A percentile compares a stretch with the other conserved stretches of the same genome.
These are phyloP conservation scores for Amanita exitialis DNA, from an alignment of 768 basidiomycete species.

Conservation along the genomic window DNA sequence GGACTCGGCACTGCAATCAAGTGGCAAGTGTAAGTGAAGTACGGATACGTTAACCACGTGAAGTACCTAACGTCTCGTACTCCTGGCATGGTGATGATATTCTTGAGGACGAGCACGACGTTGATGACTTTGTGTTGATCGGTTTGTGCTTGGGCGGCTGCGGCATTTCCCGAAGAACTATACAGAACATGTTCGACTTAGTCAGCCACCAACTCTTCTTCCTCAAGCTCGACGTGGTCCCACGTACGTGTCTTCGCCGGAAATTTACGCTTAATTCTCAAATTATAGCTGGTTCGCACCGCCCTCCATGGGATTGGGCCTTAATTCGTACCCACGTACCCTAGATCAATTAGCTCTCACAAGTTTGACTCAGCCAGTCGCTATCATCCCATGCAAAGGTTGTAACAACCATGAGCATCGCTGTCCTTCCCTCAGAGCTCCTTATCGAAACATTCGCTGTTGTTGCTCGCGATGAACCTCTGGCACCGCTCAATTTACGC, in stretches of 20 bases:
- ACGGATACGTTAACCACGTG: background rate
- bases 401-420: background rate
- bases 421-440: constrained; percentile 46
- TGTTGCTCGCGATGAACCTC: constrained; percentile 30
- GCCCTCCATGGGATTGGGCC: background rate
- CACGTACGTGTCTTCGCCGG: no score
- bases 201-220: background rate
- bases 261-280: no score
- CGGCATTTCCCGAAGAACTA: constrained; percentile 31
- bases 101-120: constrained; percentile 40
- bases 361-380: background rate
- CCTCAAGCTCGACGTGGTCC: no score
- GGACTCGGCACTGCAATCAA: constrained; percentile 64
- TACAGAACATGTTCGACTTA: constrained; percentile 22
- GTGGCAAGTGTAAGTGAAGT: constrained; percentile 14
- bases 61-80: constrained; percentile 73
- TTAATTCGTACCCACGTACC: no score
- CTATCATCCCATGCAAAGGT: background rate
- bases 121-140: constrained; percentile 39
- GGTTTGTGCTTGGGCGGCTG: constrained; percentile 24
- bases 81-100: constrained; percentile 58
- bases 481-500: constrained; percentile 38
- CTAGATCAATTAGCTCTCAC: constrained; percentile 12
- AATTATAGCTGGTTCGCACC: no score
- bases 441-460: constrained; percentile 51